Evolutionary conservation across 495 filamentous ascomycete genomes (phyloP).

Genomic region (Poronia punctata): DNA sequence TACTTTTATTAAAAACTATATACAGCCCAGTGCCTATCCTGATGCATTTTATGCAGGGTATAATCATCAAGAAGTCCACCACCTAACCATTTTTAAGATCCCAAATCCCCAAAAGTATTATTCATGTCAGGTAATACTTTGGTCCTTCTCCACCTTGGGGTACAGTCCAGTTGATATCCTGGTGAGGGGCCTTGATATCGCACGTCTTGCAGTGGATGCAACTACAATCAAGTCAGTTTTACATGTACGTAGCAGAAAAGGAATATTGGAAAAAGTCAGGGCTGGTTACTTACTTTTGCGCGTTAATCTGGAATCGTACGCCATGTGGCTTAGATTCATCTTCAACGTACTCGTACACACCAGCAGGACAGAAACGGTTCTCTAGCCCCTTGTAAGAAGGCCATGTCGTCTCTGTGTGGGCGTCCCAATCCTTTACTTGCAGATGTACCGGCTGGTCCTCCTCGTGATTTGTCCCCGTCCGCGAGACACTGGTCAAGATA

Average conservation of each 20-base stretch:
- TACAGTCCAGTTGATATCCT: constrained; percentile 96
- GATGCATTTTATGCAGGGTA: too few relatives aligned
- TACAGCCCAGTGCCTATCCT: too few relatives aligned
- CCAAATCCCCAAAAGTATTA: too few relatives aligned
- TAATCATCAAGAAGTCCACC: too few relatives aligned
- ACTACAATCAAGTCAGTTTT: constrained; percentile 36
- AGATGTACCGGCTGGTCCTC: constrained; percentile 97
- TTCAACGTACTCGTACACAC: constrained; percentile 97
- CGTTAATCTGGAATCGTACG: constrained; percentile 94
- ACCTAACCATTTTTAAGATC: too few relatives aligned
- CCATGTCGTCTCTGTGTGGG: constrained; percentile 74
- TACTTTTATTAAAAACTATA: too few relatives aligned
- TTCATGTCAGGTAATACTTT: constrained; percentile 88
- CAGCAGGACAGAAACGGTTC: constrained; percentile 98
- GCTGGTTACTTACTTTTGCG: constrained; percentile 76
- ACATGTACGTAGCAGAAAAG: neutral
- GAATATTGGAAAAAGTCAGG: neutral
- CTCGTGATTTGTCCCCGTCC: constrained; percentile 97
- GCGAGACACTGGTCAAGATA: constrained; percentile 85
- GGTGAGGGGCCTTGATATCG: constrained; percentile 93
- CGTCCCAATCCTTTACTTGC: constrained; percentile 89
- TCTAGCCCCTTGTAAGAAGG: constrained; percentile 88
- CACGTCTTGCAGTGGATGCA: constrained; percentile 99
- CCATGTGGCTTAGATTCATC: constrained; percentile 75
- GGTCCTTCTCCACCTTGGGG: constrained; percentile 95